These are phyloP conservation scores for Blastobotrys aristatus DNA, from an alignment of 1,139 yeast species.

Conservation along the genomic window DNA sequence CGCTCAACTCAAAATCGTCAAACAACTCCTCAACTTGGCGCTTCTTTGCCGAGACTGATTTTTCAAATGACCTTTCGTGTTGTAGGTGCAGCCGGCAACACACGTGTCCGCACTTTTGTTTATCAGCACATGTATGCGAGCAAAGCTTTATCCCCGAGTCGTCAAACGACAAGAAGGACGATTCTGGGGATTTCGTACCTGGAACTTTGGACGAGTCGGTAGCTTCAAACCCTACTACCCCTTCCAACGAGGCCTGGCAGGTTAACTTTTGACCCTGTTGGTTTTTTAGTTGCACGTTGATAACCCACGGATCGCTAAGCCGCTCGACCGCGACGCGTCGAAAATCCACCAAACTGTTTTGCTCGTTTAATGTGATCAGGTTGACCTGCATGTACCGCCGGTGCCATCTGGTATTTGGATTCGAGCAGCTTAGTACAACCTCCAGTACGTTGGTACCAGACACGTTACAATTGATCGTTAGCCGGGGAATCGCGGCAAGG, in stretches of 20 bases:
- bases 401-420: neutral
- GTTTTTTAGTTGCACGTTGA: neutral
- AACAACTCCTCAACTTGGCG: slow-evolving; percentile 4
- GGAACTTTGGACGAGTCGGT: neutral
- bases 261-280: neutral
- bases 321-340: neutral
- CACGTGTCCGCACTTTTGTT: slow-evolving; percentile 2
- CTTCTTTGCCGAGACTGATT: neutral
- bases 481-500: neutral
- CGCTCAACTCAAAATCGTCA: neutral
- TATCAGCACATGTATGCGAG: slow-evolving; percentile 3
- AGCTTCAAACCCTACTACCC: neutral
- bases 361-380: neutral
- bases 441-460: neutral
- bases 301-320: neutral
- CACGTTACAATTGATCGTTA: neutral
- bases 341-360: neutral
- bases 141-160: slow-evolving; percentile 3
- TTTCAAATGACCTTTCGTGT: slow-evolving; percentile 2
- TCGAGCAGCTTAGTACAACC: neutral
- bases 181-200: neutral
- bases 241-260: slow-evolving; percentile 4
- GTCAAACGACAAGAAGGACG: neutral
- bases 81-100: slow-evolving; percentile 6
- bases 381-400: neutral